Evolutionary conservation across 805 yeast species (phyloP), one percentile per base, ranked within the genome.

Genomic region (Metschnikowia dekortorum): DNA sequence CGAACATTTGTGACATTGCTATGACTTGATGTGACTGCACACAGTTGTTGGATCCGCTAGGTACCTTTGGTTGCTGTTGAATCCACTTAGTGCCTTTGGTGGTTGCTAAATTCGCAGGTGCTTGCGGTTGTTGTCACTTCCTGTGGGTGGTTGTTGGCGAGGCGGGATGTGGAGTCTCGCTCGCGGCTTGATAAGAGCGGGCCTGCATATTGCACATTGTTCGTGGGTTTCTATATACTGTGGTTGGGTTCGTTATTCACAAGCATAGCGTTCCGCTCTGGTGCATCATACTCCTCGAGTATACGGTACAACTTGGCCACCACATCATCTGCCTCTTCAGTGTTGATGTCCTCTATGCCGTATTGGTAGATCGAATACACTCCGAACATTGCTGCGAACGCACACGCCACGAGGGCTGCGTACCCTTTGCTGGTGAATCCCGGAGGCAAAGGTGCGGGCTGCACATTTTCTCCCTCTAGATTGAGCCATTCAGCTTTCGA

Each of bases 391-490:
- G 86, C 92, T 32, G 75, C 68, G 0, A 77, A 18, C 0, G 83
- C 71, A 46, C 88, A 84, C 1, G 81, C 52, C 0, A 69, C 52
- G 44, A 87, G 63, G 3, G 90, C 90, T 53, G 83, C 46, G 60
- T 85, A 86, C 1, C 94, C 94, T 62, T 81, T 84, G 7, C 66
- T 38, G 0, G 91, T 85, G 68, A 87, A 87, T 0, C 92, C 92
- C 6, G 62, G 70, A 0, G 94, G 92, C 53, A 87, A 72, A 11
- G 87, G 85, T 0, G 60, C 57, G 13, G 79, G 77, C 61, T 87
- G 94, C 37, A 74, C 57, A 36, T 78, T 76, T 59, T 85, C 87
- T 4, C 87, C 88, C 1, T 68, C 53, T 56, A 87, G 65, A 56
- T 85, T 73, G 9, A 81, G 66, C 79, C 85, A 83, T 48, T 78